These are phyloP conservation scores for Metschnikowia kofuensis DNA, from an alignment of 805 yeast species.

Conservation along the genomic window DNA sequence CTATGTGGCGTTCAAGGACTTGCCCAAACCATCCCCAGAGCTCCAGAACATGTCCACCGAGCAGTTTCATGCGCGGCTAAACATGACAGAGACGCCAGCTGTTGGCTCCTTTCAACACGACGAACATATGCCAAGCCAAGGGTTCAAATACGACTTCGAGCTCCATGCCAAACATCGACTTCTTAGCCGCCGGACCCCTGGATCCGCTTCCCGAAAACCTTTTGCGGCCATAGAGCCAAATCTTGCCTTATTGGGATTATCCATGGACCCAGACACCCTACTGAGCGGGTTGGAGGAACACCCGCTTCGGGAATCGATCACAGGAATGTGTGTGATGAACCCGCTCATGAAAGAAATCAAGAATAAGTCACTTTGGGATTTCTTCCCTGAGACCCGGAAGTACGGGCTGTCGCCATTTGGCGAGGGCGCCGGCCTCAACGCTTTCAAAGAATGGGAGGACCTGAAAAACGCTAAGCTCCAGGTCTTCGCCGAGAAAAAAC, in stretches of 20 bases:
- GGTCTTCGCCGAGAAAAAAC: constrained; percentile 14
- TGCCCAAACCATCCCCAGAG: constrained; percentile 30
- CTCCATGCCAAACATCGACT: constrained; percentile 9
- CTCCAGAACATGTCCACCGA: constrained; percentile 14
- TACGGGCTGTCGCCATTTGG: constrained; percentile 39
- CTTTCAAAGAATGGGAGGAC: constrained; percentile 38
- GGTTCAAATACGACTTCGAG: constrained; percentile 9
- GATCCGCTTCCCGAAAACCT: not conserved
- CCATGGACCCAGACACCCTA: constrained; percentile 12
- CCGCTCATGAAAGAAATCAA: constrained; percentile 33
- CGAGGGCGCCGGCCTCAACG: constrained; percentile 19
- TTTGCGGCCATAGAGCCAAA: constrained; percentile 9
- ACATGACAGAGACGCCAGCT: constrained; percentile 11
- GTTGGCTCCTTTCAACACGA: constrained; percentile 5
- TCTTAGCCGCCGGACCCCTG: constrained; percentile 4
- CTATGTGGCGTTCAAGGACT: constrained; percentile 29
- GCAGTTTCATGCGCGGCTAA: constrained; percentile 15
- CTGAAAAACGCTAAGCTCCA: constrained; percentile 22
- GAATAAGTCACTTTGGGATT: constrained; percentile 40
- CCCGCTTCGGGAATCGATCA: constrained; percentile 35
- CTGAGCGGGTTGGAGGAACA: constrained; percentile 33
- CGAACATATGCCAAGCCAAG: constrained; percentile 3
- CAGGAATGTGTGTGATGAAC: constrained; percentile 39
- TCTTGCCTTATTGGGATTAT: constrained; percentile 11
- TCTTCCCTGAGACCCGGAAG: constrained; percentile 32